A percentile compares a stretch with the other conserved stretches of the same genome.
phyloP scores from a whole-genome alignment of 495 filamentous ascomycete species.

The Penicillium bovifimosum region DNA sequence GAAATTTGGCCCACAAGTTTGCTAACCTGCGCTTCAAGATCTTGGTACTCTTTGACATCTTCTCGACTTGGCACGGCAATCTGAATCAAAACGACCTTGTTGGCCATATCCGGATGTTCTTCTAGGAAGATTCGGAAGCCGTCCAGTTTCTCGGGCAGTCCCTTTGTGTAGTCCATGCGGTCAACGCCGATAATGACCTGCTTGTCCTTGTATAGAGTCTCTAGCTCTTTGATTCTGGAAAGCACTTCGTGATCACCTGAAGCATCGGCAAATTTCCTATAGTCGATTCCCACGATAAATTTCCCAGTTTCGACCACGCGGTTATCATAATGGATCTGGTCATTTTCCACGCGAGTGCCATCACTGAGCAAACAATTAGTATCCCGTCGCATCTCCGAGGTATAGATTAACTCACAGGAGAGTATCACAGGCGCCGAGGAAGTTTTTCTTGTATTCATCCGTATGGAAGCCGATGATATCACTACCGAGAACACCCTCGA shows the following conservation, averaged over 20 bases:
- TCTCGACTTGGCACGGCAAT: slow-evolving; percentile 87
- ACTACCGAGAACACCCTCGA: slow-evolving; percentile 73
- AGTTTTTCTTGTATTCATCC: slow-evolving; percentile 88
- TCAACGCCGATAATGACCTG: slow-evolving; percentile 93
- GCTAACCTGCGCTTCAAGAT: slow-evolving; percentile 84
- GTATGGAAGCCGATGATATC: slow-evolving; percentile 94
- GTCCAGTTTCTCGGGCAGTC: slow-evolving; percentile 89
- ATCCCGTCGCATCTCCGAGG: not conserved
- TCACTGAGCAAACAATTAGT: slow-evolving; percentile 6
- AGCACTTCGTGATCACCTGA: slow-evolving; percentile 67
- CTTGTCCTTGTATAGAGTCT: slow-evolving; percentile 76
- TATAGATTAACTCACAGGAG: slow-evolving; percentile 56
- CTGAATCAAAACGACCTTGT: slow-evolving; percentile 87
- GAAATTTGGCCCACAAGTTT: slow-evolving; percentile 90
- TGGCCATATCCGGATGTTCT: slow-evolving; percentile 85
- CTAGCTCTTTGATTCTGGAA: slow-evolving; percentile 68
- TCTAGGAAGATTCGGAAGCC: slow-evolving; percentile 86
- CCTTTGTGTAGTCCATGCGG: slow-evolving; percentile 92
- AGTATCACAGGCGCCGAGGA: slow-evolving; percentile 75
- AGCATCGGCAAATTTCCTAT: slow-evolving; percentile 78
- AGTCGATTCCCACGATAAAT: slow-evolving; percentile 91
- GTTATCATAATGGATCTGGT: slow-evolving; percentile 71
- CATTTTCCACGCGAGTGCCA: slow-evolving; percentile 27
- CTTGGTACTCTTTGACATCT: slow-evolving; percentile 95
- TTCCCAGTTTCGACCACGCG: slow-evolving; percentile 69